phyloP scores from a whole-genome alignment of 2,329 filamentous ascomycete species.

The Pestalotiopsis sp. region DNA sequence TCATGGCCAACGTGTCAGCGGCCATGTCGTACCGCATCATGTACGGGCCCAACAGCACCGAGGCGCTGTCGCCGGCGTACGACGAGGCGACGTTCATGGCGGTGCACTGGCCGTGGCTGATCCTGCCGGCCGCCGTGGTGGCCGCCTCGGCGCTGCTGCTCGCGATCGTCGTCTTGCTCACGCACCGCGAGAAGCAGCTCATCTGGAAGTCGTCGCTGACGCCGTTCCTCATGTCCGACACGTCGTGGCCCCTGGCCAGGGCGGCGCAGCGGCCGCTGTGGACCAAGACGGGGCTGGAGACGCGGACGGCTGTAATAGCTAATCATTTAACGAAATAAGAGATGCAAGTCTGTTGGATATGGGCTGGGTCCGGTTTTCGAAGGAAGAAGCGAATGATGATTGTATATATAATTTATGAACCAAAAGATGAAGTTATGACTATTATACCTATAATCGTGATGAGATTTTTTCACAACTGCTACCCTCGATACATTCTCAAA shows the following conservation, averaged over 20 bases:
- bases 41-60: constrained; percentile 5
- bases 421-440: not conserved
- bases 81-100: not conserved
- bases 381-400: not conserved
- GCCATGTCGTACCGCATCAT: constrained; percentile 8
- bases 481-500: not conserved
- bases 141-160: not conserved
- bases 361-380: not conserved
- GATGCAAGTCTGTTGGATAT: not conserved
- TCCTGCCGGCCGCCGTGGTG: not conserved
- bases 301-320: constrained; percentile 3
- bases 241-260: not conserved
- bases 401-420: not conserved
- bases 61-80: not conserved
- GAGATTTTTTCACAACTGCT: no score
- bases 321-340: constrained; percentile 4
- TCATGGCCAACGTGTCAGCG: not conserved
- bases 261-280: constrained; percentile 3
- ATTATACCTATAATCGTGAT: no score
- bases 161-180: not conserved
- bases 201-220: constrained; percentile 11
- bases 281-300: not conserved
- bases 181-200: constrained; percentile 1
- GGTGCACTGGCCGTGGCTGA: constrained; percentile 6
- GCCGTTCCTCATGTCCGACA: not conserved